Percentiles rank a stretch among this genome's conserved stretches.
Conservation (phyloP, 2,329 filamentous ascomycete genomes). For the Monosporascus sp. region DNA sequence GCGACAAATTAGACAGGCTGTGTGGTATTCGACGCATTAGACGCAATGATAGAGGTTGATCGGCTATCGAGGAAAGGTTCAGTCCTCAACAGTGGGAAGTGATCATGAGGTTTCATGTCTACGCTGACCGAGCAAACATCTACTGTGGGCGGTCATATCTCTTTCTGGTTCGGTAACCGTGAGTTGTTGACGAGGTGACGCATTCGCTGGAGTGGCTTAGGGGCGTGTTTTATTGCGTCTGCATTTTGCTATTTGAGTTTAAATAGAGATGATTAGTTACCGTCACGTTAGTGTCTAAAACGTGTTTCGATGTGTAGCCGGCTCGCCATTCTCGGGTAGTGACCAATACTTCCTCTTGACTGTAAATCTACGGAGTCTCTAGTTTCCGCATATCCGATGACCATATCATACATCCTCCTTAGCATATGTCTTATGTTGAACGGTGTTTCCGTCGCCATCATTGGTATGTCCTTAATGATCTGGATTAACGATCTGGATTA, state of each 20-base stretch:
- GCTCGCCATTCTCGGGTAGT: too few relatives aligned
- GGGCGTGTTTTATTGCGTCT: background rate
- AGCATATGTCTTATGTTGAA: too few relatives aligned
- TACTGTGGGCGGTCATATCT: conserved; percentile 14
- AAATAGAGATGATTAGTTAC: too few relatives aligned
- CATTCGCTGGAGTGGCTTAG: background rate
- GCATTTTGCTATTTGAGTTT: background rate
- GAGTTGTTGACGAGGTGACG: background rate
- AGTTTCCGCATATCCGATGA: too few relatives aligned
- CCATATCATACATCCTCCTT: too few relatives aligned
- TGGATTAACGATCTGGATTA: too few relatives aligned
- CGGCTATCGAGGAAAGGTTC: conserved; percentile 13
- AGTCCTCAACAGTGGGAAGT: conserved; percentile 16
- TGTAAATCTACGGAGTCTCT: too few relatives aligned
- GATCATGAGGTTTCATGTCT: conserved; percentile 24
- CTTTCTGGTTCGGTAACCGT: conserved; percentile 5
- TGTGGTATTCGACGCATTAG: conserved; percentile 26
- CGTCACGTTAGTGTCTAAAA: too few relatives aligned
- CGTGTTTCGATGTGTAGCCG: too few relatives aligned
- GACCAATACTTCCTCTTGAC: too few relatives aligned
- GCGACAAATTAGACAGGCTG: conserved; percentile 27
- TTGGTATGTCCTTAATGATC: too few relatives aligned
- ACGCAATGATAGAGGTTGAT: conserved; percentile 26
- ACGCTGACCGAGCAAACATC: conserved; percentile 15
- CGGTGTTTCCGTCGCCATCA: too few relatives aligned